These are phyloP conservation scores for Phytopythium kandeliae DNA, from an alignment of 352 stramenopile genomes.

Conservation along the genomic window DNA sequence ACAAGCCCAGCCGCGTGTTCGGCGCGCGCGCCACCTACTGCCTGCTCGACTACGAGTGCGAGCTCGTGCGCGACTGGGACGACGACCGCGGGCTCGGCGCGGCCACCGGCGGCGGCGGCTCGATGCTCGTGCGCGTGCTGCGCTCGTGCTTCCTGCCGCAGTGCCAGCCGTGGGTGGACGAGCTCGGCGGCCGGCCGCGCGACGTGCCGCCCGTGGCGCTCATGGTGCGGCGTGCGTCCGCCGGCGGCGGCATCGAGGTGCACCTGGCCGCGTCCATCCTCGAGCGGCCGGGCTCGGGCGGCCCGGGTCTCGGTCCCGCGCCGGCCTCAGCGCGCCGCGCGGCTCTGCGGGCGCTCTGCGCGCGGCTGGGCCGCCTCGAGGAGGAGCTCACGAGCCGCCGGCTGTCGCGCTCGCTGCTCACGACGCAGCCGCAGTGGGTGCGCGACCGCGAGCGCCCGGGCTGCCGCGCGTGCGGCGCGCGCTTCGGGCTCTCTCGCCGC, in stretches of 20 bases:
- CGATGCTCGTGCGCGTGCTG: slow-evolving; percentile 72
- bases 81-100: slow-evolving; percentile 22
- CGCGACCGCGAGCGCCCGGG: slow-evolving; percentile 48
- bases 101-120: too few species aligned
- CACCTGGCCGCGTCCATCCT: slow-evolving; percentile 73
- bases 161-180: slow-evolving; percentile 55
- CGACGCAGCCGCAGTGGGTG: slow-evolving; percentile 65
- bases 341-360: slow-evolving; percentile 49
- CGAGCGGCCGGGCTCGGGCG: slow-evolving; percentile 63
- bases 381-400: slow-evolving; percentile 65
- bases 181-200: slow-evolving; percentile 38
- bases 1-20: slow-evolving; percentile 65
- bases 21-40: slow-evolving; percentile 56
- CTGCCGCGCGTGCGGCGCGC: slow-evolving; percentile 57
- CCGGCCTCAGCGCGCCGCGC: slow-evolving; percentile 44
- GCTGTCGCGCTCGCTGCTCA: slow-evolving; percentile 60
- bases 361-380: slow-evolving; percentile 54
- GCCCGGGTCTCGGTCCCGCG: too few species aligned
- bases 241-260: slow-evolving; percentile 38
- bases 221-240: slow-evolving; percentile 58
- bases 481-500: slow-evolving; percentile 63
- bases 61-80: slow-evolving; percentile 74
- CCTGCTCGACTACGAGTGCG: slow-evolving; percentile 70
- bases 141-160: slow-evolving; percentile 63
- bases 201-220: slow-evolving; percentile 65